phyloP scores from a whole-genome alignment of 164 flowering plant species.

The Magnolia kwangsiensis region DNA sequence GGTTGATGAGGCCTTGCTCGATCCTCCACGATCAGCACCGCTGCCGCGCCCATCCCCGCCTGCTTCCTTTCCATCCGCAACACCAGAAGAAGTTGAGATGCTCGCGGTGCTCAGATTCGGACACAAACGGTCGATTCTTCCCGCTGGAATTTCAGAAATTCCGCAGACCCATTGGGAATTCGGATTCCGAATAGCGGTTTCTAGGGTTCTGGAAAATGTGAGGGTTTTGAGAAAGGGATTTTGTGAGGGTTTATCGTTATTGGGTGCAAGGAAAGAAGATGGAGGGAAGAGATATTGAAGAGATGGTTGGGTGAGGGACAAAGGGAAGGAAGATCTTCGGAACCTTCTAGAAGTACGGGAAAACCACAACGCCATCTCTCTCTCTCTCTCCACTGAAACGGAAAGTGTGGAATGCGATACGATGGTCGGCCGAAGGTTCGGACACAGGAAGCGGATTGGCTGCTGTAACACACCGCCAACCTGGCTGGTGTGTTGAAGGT shows the following conservation, averaged over 20 bases:
- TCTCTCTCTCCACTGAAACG: not conserved
- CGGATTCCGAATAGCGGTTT: not conserved
- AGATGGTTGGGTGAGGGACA: constrained; percentile 11
- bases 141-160: not conserved
- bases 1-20: constrained; percentile 6
- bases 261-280: not conserved
- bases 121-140: not conserved
- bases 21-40: constrained; percentile 5
- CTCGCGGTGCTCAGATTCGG: constrained; percentile 2
- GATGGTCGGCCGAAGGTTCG: too few relatives aligned
- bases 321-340: constrained; percentile 15
- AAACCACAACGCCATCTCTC: constrained; percentile 31
- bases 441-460: too few relatives aligned
- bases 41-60: constrained; percentile 12
- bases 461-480: too few relatives aligned
- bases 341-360: constrained; percentile 33
- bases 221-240: not conserved
- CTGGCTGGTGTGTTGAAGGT: too few relatives aligned
- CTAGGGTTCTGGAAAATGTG: constrained; percentile 9
- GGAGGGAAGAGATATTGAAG: constrained; percentile 7
- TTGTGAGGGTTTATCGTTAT: not conserved
- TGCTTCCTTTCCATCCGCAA: not conserved
- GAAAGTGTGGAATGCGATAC: not conserved
- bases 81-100: constrained; percentile 19
- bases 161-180: not conserved